phyloP scores from a whole-genome alignment of 345 rosid genomes.

The Streptanthus diversifolius region DNA sequence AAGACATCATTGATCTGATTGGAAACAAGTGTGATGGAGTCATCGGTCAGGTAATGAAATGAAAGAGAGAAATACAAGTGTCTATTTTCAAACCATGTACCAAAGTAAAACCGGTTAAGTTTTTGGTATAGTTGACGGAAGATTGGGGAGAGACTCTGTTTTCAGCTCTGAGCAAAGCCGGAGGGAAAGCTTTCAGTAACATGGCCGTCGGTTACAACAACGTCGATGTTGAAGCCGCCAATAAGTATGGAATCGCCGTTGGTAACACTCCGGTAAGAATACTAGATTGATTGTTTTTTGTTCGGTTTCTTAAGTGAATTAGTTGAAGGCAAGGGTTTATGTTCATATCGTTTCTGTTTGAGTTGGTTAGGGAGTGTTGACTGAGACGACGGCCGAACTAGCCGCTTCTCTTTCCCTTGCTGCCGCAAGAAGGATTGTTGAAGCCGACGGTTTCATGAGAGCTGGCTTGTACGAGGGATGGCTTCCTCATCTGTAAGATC shows the following conservation, averaged over 20 bases:
- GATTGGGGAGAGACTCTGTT: conserved; percentile 96
- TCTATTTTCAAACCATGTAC: not conserved
- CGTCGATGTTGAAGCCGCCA: conserved; percentile 93
- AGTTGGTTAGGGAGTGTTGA: conserved; percentile 74
- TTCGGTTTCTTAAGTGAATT: not conserved
- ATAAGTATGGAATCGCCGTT: conserved; percentile 85
- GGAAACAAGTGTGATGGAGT: conserved; percentile 94
- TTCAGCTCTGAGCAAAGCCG: conserved; percentile 82
- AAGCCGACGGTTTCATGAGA: conserved; percentile 96
- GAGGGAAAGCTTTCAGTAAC: conserved; percentile 93
- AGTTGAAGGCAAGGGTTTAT: not conserved
- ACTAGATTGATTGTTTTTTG: not conserved
- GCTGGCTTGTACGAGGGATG: conserved; percentile 96
- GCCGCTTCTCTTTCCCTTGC: conserved; percentile 91
- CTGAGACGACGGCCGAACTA: conserved; percentile 94
- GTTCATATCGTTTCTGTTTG: not conserved
- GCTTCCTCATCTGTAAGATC: conserved; percentile 85
- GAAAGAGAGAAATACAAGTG: conserved; percentile 1
- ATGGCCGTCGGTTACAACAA: conserved; percentile 99
- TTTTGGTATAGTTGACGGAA: conserved; percentile 65
- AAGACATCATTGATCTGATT: conserved; percentile 80
- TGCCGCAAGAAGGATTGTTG: conserved; percentile 94
- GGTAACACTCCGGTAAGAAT: conserved; percentile 84
- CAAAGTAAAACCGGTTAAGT: not conserved
- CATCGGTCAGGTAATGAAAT: conserved; percentile 70